Percentiles rank a stretch among this genome's conserved stretches.
Evolutionary conservation across 805 yeast genomes (phyloP).

Genomic region (Tetrapisispora phaffii): DNA sequence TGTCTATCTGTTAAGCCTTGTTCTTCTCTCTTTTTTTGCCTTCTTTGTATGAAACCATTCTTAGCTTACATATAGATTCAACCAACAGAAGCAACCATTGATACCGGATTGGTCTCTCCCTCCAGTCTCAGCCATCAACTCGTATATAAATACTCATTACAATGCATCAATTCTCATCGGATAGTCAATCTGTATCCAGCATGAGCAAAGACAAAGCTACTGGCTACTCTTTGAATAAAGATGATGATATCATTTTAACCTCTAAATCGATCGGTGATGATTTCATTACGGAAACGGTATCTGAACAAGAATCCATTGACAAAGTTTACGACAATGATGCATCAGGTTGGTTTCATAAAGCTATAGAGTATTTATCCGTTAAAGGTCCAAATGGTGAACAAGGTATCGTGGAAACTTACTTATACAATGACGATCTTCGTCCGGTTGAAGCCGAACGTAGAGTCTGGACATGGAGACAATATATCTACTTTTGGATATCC

Average conservation of each 20-base stretch:
- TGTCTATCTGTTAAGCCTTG: not conserved
- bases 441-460: constrained; percentile 71
- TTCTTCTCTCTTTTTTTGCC: not conserved
- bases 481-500: constrained; percentile 75
- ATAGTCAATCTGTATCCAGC: not conserved
- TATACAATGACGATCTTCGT: constrained; percentile 67
- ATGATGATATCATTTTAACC: not conserved
- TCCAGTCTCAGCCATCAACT: not conserved
- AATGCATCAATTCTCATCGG: not conserved
- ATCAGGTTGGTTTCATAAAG: not conserved
- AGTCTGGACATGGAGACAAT: constrained; percentile 78
- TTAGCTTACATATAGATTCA: not conserved
- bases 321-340: not conserved
- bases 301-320: not conserved
- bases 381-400: not conserved
- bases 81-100: too few species aligned
- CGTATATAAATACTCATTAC: not conserved
- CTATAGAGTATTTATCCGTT: not conserved
- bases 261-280: not conserved
- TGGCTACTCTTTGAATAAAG: not conserved
- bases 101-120: too few species aligned
- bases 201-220: constrained; percentile 2
- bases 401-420: constrained; percentile 32
- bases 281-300: not conserved
- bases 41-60: not conserved